phyloP scores from a whole-genome alignment of 306 rosid genomes.

The barrel medic (Medicago truncatula) region MtrunA17r5.0-ANR NC_053049.1:41679001-41679500 shows the following conservation, averaged over 20 bases:
- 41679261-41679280: conserved; percentile 27
- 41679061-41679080: conserved; percentile 33
- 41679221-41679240: conserved; percentile 6
- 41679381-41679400: not conserved
- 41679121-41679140: conserved; percentile 30
- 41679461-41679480: conserved; percentile 65
- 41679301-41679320: not conserved
- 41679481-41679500: conserved; percentile 94
- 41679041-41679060: conserved; percentile 6
- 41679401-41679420: conserved; percentile 3
- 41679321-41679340: conserved; percentile 18
- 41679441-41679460: conserved; percentile 32
- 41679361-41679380: not conserved
- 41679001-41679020: conserved; percentile 38
- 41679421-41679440: conserved; percentile 27
- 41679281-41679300: conserved; percentile 32
- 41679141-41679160: conserved; percentile 20
- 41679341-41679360: conserved; percentile 2
- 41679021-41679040: conserved; percentile 41
- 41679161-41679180: conserved; percentile 22
- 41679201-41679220: conserved; percentile 24
- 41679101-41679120: conserved; percentile 21
- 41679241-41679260: conserved; percentile 8
- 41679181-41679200: conserved; percentile 9
- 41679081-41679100: conserved; percentile 22